A percentile compares a stretch with the other conserved stretches of the same genome.
Conservation (phyloP, 2,329 filamentous ascomycete species). For the Penicillium fuscoglaucum region DNA sequence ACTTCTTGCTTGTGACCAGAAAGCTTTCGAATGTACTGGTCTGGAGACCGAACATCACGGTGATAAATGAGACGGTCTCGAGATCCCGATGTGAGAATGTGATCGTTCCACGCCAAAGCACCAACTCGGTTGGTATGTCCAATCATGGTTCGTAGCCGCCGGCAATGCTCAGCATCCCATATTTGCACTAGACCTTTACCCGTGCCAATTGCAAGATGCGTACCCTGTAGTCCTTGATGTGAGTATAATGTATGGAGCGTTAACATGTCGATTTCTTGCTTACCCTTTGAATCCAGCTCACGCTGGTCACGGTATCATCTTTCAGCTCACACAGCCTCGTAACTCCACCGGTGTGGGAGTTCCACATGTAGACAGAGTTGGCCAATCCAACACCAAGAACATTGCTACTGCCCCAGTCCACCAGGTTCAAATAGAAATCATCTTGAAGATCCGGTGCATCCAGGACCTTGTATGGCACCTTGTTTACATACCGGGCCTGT, state of each 20-base stretch:
- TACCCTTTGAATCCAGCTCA: conserved; percentile 93
- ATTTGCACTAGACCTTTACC: conserved; percentile 94
- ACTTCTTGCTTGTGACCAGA: conserved; percentile 98
- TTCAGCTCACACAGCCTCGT: conserved; percentile 91
- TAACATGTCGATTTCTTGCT: conserved; percentile 18
- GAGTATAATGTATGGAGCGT: not conserved
- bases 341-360: conserved; percentile 84
- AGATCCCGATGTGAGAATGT: conserved; percentile 93
- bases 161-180: conserved; percentile 88
- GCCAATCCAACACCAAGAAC: conserved; percentile 90
- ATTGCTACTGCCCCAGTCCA: conserved; percentile 96
- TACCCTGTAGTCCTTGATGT: conserved; percentile 56
- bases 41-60: conserved; percentile 87
- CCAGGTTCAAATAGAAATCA: conserved; percentile 95
- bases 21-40: conserved; percentile 84
- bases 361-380: conserved; percentile 97
- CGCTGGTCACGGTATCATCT: conserved; percentile 93
- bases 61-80: conserved; percentile 92
- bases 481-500: conserved; percentile 85
- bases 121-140: conserved; percentile 92
- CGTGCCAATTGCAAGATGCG: conserved; percentile 92
- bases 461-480: conserved; percentile 95
- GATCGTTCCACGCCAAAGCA: conserved; percentile 94
- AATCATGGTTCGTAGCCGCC: conserved; percentile 90
- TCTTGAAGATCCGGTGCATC: conserved; percentile 95